These are phyloP conservation scores for Chlamydomonas eustigma DNA, from an alignment of 139 green algal species.

Conservation along the genomic window DNA sequence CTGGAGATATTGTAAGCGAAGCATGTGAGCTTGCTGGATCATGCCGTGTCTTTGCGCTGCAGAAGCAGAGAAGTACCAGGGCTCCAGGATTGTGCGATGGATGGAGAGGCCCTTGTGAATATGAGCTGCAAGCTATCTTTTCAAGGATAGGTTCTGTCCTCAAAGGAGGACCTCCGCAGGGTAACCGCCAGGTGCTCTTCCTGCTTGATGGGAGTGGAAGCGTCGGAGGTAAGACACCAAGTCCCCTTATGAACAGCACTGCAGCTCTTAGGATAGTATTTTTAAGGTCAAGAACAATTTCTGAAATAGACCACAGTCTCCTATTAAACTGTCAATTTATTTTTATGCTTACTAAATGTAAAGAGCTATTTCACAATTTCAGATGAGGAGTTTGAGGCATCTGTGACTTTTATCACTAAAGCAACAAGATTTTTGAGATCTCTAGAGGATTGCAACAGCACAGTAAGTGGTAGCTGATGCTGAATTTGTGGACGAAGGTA, in stretches of 20 bases:
- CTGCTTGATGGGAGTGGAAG: conserved; percentile 2
- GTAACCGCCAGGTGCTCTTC: conserved; percentile 7
- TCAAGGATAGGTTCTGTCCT: neutral
- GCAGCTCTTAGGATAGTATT: too few relatives aligned
- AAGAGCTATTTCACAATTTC: too few relatives aligned
- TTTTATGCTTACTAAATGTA: too few relatives aligned
- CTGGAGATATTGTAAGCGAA: neutral
- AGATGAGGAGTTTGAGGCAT: conserved; percentile 4
- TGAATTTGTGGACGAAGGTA: too few relatives aligned
- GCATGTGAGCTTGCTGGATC: neutral
- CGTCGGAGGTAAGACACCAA: neutral
- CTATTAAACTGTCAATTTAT: too few relatives aligned
- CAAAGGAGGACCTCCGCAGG: neutral
- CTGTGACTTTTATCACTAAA: neutral
- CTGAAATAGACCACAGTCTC: too few relatives aligned
- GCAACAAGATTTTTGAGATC: neutral
- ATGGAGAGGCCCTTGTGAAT: conserved; percentile 1
- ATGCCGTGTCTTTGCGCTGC: neutral
- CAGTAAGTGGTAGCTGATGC: too few relatives aligned
- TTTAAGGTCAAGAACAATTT: too few relatives aligned
- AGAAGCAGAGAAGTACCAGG: neutral
- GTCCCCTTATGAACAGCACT: neutral
- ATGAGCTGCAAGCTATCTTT: neutral
- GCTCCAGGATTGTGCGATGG: neutral
- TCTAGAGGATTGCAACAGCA: neutral